Evolutionary conservation across 345 rosid species (phyloP), one percentile per base, ranked within the genome.

Genomic region (Mercurialis annua): DNA sequence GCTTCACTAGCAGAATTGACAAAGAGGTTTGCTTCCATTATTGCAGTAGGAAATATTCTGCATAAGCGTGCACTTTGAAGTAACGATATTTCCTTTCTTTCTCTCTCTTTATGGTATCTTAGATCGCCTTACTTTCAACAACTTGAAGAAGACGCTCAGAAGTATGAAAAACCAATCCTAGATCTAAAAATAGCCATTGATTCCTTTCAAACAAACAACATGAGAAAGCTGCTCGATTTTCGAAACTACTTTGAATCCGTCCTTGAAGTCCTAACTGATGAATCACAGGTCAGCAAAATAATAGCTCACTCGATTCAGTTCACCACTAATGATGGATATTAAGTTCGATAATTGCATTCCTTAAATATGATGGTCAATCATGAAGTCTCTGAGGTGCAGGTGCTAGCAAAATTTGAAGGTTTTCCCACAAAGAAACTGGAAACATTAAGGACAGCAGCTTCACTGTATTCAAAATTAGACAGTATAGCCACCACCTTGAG

Each of bases 351-450:
- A 48, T 48, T 14, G 10, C 44, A 48, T 26, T 64, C 20, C n/a
- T 21, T 1, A 48, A 14, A 23, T 24, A 34, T 6, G 46, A 42
- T 6, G 44, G 27, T 20, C 49, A 26, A 59, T 15, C 47, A 59
- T 33, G 43, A 49, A 48, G 44, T 4, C 50, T 51, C 48, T 21
- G 6, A 42, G 27, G 23, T 34, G 62, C 42, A 71, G 75, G 75
- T 64, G 59, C 59, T 65, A 18, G 65, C 65, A 36, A 71, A 57
- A 64, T 64, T 71, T 50, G 70, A 71, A 52, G 74, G 64, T 49
- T 71, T 71, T 29, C 75, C 75, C 15, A 36, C 63, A 33, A 71
- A 71, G 60, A 71, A 71, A 52, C 3, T 71, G 70, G 75, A 71
- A 71, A 50, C 65, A 34, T 44, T 65, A 31, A 36, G 75, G 44